Evolutionary conservation across 2,329 filamentous ascomycete genomes (phyloP), one percentile per base, ranked within the genome.

Genomic region (Botrytis fabae): DNA sequence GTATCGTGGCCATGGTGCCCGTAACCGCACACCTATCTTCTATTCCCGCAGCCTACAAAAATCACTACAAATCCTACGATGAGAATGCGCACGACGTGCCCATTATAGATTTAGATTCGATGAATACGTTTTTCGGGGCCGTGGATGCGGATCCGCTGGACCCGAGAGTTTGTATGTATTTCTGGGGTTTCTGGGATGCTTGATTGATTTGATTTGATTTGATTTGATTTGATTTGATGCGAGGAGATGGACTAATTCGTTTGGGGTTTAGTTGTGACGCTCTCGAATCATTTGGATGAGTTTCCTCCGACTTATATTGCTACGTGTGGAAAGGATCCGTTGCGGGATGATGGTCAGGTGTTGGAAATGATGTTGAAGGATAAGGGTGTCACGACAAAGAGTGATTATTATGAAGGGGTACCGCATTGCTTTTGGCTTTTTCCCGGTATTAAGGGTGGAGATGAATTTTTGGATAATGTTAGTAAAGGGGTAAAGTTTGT

Each of bases 371-470:
- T 77, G 72, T 73, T 81, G 73, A 76, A 75, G 61, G 76, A 81
- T 25, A 75, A 75, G 2, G 80, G 79, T 0, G 76, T 78, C 8
- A 65, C 69, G 70, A 77, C 77, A 9, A 79, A 78, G 74, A 75
- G 75, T 35, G 79, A 81, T 54, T 72, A 75, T 46, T 80, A 81
- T 74, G 74, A 76, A 7, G 80, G 79, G 1, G 63, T 79, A 59
- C 80, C 80, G 59, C 80, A 82, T 75, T 82, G 80, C 51, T 82
- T 79, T 40, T 72, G 70, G 70, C 12, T 51, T 12, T 72, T 72
- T 8, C 70, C 70, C 1, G 25, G 40, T 20, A 51, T 68, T 0
- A 59, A 68, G 5, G 40, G 51, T 16, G 18, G 62, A 28, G 70
- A 48, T 9, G 62, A 72, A 7, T 59, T 51, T 72, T 48, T 72